A percentile compares a stretch with the other conserved stretches of the same genome.
phyloP scores from a whole-genome alignment of 768 basidiomycete species.

The Russula lepida region DNA sequence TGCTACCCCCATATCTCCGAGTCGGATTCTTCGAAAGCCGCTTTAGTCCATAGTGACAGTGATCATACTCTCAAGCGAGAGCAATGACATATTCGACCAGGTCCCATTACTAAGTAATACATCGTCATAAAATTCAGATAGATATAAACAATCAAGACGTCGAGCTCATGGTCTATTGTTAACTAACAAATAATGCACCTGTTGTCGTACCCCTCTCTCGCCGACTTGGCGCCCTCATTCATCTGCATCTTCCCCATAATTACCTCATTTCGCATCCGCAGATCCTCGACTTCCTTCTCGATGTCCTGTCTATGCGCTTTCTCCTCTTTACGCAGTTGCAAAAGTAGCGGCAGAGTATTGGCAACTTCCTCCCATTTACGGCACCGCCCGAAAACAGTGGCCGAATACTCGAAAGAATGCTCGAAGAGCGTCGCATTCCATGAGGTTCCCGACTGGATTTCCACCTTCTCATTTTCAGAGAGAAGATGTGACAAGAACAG shows the following conservation, averaged over 20 bases:
- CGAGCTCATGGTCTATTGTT: not conserved
- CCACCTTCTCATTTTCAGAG: constrained; percentile 7
- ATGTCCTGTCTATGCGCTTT: constrained; percentile 13
- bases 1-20: too few relatives aligned
- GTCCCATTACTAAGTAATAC: not conserved
- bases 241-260: constrained; percentile 9
- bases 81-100: not conserved
- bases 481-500: constrained; percentile 19
- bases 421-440: constrained; percentile 10
- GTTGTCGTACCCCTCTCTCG: not conserved
- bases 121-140: not conserved
- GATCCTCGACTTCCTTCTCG: constrained; percentile 20
- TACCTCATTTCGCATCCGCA: constrained; percentile 21
- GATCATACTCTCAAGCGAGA: too few relatives aligned
- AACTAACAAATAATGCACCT: constrained; percentile 11
- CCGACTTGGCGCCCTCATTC: not conserved
- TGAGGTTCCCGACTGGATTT: constrained; percentile 8
- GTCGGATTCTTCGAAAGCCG: too few relatives aligned
- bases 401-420: not conserved
- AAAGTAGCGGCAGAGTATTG: constrained; percentile 16
- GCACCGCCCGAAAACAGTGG: not conserved
- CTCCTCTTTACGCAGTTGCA: constrained; percentile 18
- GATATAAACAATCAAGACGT: not conserved
- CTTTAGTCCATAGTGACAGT: too few relatives aligned
- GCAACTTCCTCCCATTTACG: constrained; percentile 13